phyloP scores from a whole-genome alignment of 495 filamentous ascomycete genomes.

The Aspergillus sclerotiicarbonarius region DNA sequence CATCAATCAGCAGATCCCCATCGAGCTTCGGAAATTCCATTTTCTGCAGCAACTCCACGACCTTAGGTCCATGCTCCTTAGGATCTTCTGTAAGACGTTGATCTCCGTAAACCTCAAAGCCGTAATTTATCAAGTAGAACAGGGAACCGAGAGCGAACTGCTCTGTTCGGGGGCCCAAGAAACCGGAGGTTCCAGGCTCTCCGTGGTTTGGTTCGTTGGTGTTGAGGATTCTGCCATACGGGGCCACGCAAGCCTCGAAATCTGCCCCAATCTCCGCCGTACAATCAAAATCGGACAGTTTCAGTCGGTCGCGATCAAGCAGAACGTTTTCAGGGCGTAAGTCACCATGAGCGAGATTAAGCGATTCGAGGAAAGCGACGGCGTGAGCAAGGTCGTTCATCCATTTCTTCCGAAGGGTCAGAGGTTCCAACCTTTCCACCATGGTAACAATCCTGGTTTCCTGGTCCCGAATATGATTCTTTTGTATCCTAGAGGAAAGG shows the following conservation, averaged over 20 bases:
- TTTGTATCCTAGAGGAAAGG: slow-evolving; percentile 27
- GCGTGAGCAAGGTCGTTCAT: slow-evolving; percentile 42
- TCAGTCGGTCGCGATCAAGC: slow-evolving; percentile 26
- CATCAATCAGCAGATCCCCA: slow-evolving; percentile 33
- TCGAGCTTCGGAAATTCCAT: slow-evolving; percentile 36
- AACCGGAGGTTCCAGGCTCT: slow-evolving; percentile 25
- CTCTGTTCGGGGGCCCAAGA: slow-evolving; percentile 34
- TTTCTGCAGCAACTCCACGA: slow-evolving; percentile 33
- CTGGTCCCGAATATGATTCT: slow-evolving; percentile 23
- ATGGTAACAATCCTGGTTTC: slow-evolving; percentile 26
- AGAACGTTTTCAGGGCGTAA: slow-evolving; percentile 32
- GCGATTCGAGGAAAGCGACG: slow-evolving; percentile 38
- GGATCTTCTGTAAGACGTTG: slow-evolving; percentile 32
- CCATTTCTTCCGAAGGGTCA: slow-evolving; percentile 32
- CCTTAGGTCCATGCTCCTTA: slow-evolving; percentile 33
- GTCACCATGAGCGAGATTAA: slow-evolving; percentile 36
- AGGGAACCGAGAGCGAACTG: slow-evolving; percentile 40
- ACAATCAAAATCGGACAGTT: slow-evolving; percentile 31
- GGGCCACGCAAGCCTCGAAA: slow-evolving; percentile 27
- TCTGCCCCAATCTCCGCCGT: slow-evolving; percentile 27
- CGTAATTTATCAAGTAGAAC: slow-evolving; percentile 39
- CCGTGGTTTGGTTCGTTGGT: slow-evolving; percentile 24
- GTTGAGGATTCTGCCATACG: slow-evolving; percentile 28
- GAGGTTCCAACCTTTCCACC: slow-evolving; percentile 33
- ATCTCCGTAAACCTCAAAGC: slow-evolving; percentile 37